Conservation (phyloP, 768 basidiomycete species). For the Boletellus ananiceps region DNA sequence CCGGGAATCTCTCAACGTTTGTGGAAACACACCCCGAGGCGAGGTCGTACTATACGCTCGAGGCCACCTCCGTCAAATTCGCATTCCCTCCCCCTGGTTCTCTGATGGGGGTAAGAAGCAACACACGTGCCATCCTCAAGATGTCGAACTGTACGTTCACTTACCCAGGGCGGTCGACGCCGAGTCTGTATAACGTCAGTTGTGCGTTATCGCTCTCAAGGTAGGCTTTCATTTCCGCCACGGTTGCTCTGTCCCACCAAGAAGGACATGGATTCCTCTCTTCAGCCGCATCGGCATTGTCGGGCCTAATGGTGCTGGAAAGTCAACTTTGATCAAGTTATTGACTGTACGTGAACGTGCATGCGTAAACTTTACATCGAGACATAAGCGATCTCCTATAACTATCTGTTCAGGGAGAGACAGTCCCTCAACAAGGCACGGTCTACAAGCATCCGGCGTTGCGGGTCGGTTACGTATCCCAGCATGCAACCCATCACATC, state of each 20-base stretch:
- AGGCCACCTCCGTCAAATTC: conserved; percentile 91
- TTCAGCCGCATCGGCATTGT: conserved; percentile 84
- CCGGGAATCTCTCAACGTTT: conserved; percentile 86
- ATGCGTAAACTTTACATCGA: background rate
- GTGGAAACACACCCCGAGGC: conserved; percentile 90
- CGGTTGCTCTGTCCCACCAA: conserved; percentile 12
- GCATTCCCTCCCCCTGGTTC: conserved; percentile 94
- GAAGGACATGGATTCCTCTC: conserved; percentile 20
- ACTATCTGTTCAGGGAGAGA: conserved; percentile 64
- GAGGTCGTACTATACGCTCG: conserved; percentile 93
- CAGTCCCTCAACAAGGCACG: conserved; percentile 82
- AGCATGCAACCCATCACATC: conserved; percentile 97
- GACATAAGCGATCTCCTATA: conserved; percentile 7
- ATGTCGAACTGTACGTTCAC: conserved; percentile 89
- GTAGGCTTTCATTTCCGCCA: conserved; percentile 38
- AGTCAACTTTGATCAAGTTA: conserved; percentile 93
- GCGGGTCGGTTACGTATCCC: conserved; percentile 94
- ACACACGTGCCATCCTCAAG: conserved; percentile 93
- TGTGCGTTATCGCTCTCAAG: conserved; percentile 93
- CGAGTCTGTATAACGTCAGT: conserved; percentile 82
- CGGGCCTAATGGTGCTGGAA: conserved; percentile 94
- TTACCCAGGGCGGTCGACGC: conserved; percentile 78
- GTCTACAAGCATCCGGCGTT: conserved; percentile 94
- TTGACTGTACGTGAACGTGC: conserved; percentile 56
- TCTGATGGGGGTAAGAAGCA: conserved; percentile 94